phyloP scores from a whole-genome alignment of 768 basidiomycete species.

The Serendipita sp. region DNA sequence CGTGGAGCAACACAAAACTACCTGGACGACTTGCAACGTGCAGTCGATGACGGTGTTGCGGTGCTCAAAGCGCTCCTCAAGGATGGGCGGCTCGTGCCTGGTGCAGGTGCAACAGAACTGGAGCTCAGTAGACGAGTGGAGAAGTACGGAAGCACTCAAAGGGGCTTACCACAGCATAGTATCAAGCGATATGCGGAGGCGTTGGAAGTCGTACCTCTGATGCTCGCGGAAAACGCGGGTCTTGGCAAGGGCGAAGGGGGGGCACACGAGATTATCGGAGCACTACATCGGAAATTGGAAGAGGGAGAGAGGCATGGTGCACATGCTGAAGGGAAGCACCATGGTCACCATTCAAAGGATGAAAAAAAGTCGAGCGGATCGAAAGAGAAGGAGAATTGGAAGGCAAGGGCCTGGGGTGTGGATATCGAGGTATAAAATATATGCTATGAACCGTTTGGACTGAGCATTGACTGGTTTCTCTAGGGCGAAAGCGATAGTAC shows the following conservation, averaged over 20 bases:
- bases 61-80: slow-evolving; percentile 88
- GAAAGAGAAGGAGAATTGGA: slow-evolving; percentile 4
- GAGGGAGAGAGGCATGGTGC: slow-evolving; percentile 23
- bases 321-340: neutral
- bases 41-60: slow-evolving; percentile 92
- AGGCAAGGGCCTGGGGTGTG: slow-evolving; percentile 45
- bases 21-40: slow-evolving; percentile 89
- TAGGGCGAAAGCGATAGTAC: slow-evolving; percentile 40
- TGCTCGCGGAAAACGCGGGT: slow-evolving; percentile 83
- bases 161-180: slow-evolving; percentile 84
- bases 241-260: slow-evolving; percentile 76
- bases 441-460: too few species aligned
- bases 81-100: slow-evolving; percentile 78
- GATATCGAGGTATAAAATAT: slow-evolving; percentile 56
- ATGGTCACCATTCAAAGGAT: neutral
- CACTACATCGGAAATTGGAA: slow-evolving; percentile 53
- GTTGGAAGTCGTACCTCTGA: slow-evolving; percentile 83
- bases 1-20: slow-evolving; percentile 90
- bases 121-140: slow-evolving; percentile 81
- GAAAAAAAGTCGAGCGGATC: neutral
- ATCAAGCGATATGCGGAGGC: slow-evolving; percentile 81
- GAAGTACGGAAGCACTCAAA: slow-evolving; percentile 70
- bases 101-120: slow-evolving; percentile 87
- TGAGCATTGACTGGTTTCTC: neutral
- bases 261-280: slow-evolving; percentile 80